A percentile compares a stretch with the other conserved stretches of the same genome.
These are phyloP conservation scores for Helotiales sp. DNA, from an alignment of 2,329 filamentous ascomycete genomes.

Conservation along the genomic window DNA sequence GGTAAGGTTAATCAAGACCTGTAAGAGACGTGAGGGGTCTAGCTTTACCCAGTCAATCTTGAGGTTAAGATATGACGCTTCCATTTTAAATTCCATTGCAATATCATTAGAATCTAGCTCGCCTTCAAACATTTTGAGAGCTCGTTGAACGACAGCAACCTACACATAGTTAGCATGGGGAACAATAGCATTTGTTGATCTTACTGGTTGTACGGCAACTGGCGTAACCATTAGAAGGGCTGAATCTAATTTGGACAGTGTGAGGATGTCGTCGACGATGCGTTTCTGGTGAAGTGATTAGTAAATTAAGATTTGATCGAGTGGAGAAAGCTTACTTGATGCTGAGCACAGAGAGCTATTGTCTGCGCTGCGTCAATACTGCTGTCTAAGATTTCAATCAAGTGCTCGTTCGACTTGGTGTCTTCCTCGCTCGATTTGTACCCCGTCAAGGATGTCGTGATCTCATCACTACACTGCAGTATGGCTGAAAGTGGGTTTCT, in stretches of 20 bases:
- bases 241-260: slow-evolving; percentile 69
- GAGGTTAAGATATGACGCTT: slow-evolving; percentile 65
- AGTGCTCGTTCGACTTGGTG: slow-evolving; percentile 36
- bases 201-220: slow-evolving; percentile 66
- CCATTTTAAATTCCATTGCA: slow-evolving; percentile 66
- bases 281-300: slow-evolving; percentile 55
- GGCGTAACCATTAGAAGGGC: slow-evolving; percentile 70
- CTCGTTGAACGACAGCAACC: slow-evolving; percentile 60
- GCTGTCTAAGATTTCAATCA: slow-evolving; percentile 51
- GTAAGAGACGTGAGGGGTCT: slow-evolving; percentile 74
- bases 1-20: slow-evolving; percentile 79
- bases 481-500: slow-evolving; percentile 75
- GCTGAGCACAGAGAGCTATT: slow-evolving; percentile 73
- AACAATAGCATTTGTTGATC: not conserved
- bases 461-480: slow-evolving; percentile 75
- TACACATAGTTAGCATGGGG: slow-evolving; percentile 4
- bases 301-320: not conserved
- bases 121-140: slow-evolving; percentile 77
- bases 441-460: slow-evolving; percentile 45
- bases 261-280: slow-evolving; percentile 68
- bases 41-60: slow-evolving; percentile 71
- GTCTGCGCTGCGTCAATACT: slow-evolving; percentile 78
- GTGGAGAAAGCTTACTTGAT: slow-evolving; percentile 42
- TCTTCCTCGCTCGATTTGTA: slow-evolving; percentile 20
- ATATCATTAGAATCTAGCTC: slow-evolving; percentile 74